Evolutionary conservation across 163 green algal species (phyloP), one percentile per base, ranked within the genome.

Genomic region (Scenedesmus sp.): DNA sequence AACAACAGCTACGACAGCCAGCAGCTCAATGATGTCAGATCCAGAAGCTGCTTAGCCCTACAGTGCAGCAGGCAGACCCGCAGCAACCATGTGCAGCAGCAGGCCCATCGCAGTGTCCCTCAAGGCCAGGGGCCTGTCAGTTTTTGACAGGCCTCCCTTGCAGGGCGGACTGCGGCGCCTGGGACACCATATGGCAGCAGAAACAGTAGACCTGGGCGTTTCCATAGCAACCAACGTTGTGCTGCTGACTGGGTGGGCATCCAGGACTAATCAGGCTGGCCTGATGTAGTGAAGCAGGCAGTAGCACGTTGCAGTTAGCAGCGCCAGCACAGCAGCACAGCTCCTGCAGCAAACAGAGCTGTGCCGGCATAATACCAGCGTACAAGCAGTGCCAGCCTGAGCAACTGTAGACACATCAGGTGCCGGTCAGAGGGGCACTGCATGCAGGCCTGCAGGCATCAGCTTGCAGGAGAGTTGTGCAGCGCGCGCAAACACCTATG

Each of bases 211-310:
- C 59, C 5, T 84, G 57, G 62, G 62, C 70, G 52, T 90, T 12
- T 82, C 86, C 6, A 90, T 91, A 18, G 70, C 73, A 9, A 56
- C 81, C 8, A 59, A 91, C n/a, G 76, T 91, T 20, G 74, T 91
- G 57, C 34, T 91, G 8, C 66, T 90, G 9, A 70, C 85, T 52
- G 59, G 64, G 64, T 90, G 64, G 23, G 70, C 23, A 8, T 23
- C 23, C 23, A 3, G 2, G 12, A 23, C 70, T 52, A 6, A 23
- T 79, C 70, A 79, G 70, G 70, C 70, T 79, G 70, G 70, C 70
- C 70, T 79, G 70, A 79, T 79, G 5, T 23, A 34, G 2, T 7
- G 6, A 52, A 79, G 70, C 70, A 79, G 66, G 70, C 70, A 79
- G 34, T 46, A 46, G 34, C 34, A 46, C 34, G 34, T 46, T 46